phyloP scores from a whole-genome alignment of 805 yeast genomes.

The Lipomyces sp. region DNA sequence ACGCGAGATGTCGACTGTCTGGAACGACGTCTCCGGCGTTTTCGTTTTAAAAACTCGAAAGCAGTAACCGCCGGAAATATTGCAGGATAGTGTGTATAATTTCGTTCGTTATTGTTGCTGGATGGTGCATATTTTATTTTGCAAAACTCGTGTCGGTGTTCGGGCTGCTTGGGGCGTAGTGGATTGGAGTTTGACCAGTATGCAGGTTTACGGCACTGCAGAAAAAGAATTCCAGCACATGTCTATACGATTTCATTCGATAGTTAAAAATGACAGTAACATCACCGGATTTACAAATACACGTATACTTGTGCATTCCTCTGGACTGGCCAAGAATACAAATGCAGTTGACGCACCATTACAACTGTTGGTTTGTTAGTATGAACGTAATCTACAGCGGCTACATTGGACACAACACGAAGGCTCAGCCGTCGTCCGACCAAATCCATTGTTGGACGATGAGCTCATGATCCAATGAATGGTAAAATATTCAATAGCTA shows the following conservation, averaged over 20 bases:
- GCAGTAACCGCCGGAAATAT: background rate
- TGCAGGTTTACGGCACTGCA: background rate
- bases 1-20: constrained; percentile 5
- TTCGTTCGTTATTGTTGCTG: background rate
- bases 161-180: constrained; percentile 1
- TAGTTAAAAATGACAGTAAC: background rate
- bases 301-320: no score
- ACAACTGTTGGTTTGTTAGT: no score
- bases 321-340: no score
- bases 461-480: no score
- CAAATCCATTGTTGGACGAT: no score
- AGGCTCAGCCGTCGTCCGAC: no score
- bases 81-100: background rate
- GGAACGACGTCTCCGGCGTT: constrained; percentile 1
- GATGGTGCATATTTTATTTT: background rate
- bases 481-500: no score
- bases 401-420: no score
- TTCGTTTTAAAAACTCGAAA: background rate
- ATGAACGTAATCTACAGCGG: no score
- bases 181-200: constrained; percentile 3
- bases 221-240: background rate
- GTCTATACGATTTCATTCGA: background rate
- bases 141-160: constrained; percentile 1
- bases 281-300: background rate
- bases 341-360: no score